These are phyloP conservation scores for Coffea eugenioides DNA, from an alignment of 257 asterid species.

Conservation along the genomic window DNA sequence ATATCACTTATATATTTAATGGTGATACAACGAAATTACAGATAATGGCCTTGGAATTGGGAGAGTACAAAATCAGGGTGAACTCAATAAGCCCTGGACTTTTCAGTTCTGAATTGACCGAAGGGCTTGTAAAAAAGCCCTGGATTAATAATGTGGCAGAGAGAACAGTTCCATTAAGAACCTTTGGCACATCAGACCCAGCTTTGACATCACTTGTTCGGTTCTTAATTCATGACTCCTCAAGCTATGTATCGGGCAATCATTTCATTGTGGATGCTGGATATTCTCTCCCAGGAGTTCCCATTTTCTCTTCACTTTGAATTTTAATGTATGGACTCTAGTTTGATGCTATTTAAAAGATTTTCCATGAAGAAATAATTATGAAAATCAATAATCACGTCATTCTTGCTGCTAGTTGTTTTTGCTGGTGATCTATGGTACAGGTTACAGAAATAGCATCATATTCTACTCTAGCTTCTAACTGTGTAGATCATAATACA, in stretches of 20 bases:
- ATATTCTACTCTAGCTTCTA: too few species aligned
- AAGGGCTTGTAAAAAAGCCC: constrained; percentile 2
- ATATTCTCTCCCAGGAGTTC: constrained; percentile 51
- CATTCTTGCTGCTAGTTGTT: too few species aligned
- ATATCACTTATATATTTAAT: too few species aligned
- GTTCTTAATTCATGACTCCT: not conserved
- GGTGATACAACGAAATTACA: not conserved
- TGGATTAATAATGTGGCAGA: constrained; percentile 10
- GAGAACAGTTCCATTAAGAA: constrained; percentile 10
- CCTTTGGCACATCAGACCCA: constrained; percentile 9
- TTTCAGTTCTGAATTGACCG: constrained; percentile 13
- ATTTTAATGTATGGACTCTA: too few species aligned
- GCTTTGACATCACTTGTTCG: too few species aligned
- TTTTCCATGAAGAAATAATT: too few species aligned
- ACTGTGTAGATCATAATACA: too few species aligned
- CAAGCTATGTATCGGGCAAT: constrained; percentile 60
- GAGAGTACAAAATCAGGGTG: constrained; percentile 12
- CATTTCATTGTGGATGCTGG: constrained; percentile 60
- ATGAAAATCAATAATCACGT: too few species aligned
- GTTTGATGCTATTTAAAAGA: too few species aligned
- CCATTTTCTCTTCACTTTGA: constrained; percentile 64
- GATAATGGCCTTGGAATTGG: constrained; percentile 23
- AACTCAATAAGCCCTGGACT: constrained; percentile 15
- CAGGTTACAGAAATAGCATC: too few species aligned
- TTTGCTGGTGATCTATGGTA: too few species aligned